phyloP scores from a whole-genome alignment of 768 basidiomycete species.

The Neoboletus subvelutipes region DNA sequence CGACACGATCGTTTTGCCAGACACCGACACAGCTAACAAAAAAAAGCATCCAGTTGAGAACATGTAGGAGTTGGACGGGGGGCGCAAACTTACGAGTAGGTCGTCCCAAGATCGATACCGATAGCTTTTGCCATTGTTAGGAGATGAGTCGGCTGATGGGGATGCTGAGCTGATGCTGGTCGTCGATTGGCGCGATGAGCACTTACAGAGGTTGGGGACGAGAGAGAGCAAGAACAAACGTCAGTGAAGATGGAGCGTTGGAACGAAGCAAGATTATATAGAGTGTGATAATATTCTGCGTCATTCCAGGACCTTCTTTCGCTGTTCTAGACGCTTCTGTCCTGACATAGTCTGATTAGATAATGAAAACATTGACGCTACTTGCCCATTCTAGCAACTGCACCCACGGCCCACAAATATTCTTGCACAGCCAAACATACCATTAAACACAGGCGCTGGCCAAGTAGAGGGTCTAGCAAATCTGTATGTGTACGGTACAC shows the following conservation, averaged over 20 bases:
- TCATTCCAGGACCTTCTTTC: slow-evolving; percentile 36
- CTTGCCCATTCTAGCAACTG: too few species aligned
- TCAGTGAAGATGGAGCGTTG: slow-evolving; percentile 10
- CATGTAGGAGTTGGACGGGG: neutral
- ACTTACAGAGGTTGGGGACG: slow-evolving; percentile 21
- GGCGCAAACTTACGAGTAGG: slow-evolving; percentile 70
- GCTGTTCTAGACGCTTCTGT: slow-evolving; percentile 34
- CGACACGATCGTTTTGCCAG: too few species aligned
- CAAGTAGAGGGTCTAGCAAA: slow-evolving; percentile 24
- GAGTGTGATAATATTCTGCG: slow-evolving; percentile 23
- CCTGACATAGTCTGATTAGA: slow-evolving; percentile 34
- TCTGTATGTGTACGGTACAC: slow-evolving; percentile 29
- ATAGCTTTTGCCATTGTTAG: slow-evolving; percentile 68
- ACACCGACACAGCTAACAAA: too few species aligned
- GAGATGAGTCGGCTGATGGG: slow-evolving; percentile 5
- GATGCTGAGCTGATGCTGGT: slow-evolving; percentile 7
- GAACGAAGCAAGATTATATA: slow-evolving; percentile 28
- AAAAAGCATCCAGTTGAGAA: slow-evolving; percentile 5
- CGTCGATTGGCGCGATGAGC: neutral
- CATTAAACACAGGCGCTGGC: slow-evolving; percentile 13
- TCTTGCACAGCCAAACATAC: neutral
- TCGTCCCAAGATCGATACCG: slow-evolving; percentile 90
- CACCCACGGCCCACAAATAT: too few species aligned
- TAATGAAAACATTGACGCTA: slow-evolving; percentile 24
- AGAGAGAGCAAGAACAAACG: slow-evolving; percentile 9